These are phyloP conservation scores for Komagataella pseudopastoris DNA, from an alignment of 805 yeast genomes.

Conservation along the genomic window DNA sequence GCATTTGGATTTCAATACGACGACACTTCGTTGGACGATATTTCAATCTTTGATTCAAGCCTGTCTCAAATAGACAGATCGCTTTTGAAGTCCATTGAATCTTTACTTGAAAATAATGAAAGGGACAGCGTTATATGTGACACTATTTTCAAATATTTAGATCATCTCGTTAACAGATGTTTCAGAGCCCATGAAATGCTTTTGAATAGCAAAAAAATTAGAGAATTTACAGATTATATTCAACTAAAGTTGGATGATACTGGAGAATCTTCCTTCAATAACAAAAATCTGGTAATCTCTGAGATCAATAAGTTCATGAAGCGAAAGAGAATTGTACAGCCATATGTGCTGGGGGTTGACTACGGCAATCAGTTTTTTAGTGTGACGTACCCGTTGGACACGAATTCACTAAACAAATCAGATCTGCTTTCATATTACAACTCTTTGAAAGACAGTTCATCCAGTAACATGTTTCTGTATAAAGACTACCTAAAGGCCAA, in stretches of 20 bases:
- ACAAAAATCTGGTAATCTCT: neutral
- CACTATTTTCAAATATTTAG: neutral
- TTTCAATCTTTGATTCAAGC: neutral
- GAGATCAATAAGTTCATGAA: constrained; percentile 13
- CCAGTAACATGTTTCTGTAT: neutral
- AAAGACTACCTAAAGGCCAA: neutral
- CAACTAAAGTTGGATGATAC: neutral
- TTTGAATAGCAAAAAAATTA: neutral
- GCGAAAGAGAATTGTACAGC: constrained; percentile 12
- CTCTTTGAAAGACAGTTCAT: constrained; percentile 1
- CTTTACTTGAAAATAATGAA: neutral
- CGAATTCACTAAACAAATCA: constrained; percentile 9
- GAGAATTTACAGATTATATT: neutral
- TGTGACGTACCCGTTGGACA: constrained; percentile 7
- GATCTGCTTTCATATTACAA: constrained; percentile 10
- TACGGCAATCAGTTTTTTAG: constrained; percentile 9
- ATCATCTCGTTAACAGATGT: neutral
- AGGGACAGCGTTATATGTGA: neutral
- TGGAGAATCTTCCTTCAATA: neutral
- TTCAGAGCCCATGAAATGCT: neutral
- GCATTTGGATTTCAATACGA: neutral
- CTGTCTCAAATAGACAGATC: neutral
- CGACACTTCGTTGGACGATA: neutral
- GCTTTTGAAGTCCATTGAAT: neutral
- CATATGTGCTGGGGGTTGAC: constrained; percentile 13